These are phyloP conservation scores for Xerocomus potaroensis DNA, from an alignment of 768 basidiomycete genomes.

Conservation along the genomic window DNA sequence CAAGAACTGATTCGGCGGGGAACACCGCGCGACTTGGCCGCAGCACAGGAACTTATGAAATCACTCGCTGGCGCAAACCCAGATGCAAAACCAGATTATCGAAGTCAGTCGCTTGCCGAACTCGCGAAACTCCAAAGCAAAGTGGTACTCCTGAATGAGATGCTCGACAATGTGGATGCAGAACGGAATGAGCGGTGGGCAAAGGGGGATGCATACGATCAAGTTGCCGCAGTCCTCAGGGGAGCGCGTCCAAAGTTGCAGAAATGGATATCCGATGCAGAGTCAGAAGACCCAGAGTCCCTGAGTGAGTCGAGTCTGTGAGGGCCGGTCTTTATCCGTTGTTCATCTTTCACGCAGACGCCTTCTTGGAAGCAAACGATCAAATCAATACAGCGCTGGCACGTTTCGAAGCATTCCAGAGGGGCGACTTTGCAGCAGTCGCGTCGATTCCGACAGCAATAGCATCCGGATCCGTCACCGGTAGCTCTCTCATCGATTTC, in stretches of 20 bases:
- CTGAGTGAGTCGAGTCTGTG: constrained; percentile 52
- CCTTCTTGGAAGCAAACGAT: constrained; percentile 94
- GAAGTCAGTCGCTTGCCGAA: constrained; percentile 82
- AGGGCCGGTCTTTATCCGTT: neutral
- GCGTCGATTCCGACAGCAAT: constrained; percentile 67
- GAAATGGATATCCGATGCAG: constrained; percentile 96
- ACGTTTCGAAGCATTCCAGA: constrained; percentile 91
- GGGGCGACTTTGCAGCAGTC: constrained; percentile 76
- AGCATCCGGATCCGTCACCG: constrained; percentile 27
- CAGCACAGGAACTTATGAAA: constrained; percentile 98
- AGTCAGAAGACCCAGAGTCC: constrained; percentile 83
- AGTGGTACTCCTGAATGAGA: constrained; percentile 92
- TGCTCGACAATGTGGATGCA: constrained; percentile 87
- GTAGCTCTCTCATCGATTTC: constrained; percentile 69
- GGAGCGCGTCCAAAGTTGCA: constrained; percentile 91
- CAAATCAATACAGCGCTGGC: constrained; percentile 90
- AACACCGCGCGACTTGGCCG: constrained; percentile 90
- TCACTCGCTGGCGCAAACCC: constrained; percentile 91
- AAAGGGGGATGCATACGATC: constrained; percentile 91
- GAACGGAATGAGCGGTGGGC: constrained; percentile 73
- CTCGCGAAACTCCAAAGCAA: constrained; percentile 94
- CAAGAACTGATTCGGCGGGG: constrained; percentile 96
- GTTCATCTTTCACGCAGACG: constrained; percentile 48
- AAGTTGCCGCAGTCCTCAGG: constrained; percentile 81
- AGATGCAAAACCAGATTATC: constrained; percentile 91